A percentile compares a stretch with the other conserved stretches of the same genome.
Conservation (phyloP, 169 alveolate genomes). For the Besnoitia besnoiti region DNA sequence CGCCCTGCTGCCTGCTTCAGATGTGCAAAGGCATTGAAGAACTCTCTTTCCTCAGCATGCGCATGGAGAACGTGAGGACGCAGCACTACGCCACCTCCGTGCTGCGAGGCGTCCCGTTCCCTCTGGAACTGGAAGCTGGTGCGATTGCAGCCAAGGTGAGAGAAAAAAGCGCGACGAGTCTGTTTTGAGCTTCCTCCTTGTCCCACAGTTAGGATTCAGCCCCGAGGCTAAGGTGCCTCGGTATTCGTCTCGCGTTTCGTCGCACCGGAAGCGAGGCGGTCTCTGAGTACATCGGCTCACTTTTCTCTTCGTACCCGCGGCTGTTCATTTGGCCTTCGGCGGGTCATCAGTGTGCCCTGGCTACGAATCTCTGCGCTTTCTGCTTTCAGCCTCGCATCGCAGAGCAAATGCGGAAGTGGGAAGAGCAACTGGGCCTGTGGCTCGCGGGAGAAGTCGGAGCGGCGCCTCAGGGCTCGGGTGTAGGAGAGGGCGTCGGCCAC, state of each 20-base stretch:
- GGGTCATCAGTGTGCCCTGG: too few species aligned
- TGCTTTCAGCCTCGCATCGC: constrained; percentile 26
- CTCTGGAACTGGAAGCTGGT: neutral
- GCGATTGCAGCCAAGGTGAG: neutral
- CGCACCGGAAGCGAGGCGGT: too few species aligned
- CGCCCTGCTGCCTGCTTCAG: neutral
- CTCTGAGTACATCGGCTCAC: too few species aligned
- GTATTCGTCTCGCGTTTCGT: too few species aligned
- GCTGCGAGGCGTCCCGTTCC: neutral
- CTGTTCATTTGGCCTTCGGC: too few species aligned
- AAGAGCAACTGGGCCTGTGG: constrained; percentile 35
- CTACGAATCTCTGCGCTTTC: too few species aligned
- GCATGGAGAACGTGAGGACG: neutral
- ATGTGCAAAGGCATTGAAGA: neutral
- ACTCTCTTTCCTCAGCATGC: neutral
- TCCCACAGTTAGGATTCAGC: too few species aligned
- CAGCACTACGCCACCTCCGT: neutral
- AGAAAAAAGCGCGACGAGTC: too few species aligned
- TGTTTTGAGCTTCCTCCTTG: too few species aligned
- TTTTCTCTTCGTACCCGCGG: too few species aligned
- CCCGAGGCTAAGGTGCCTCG: too few species aligned
- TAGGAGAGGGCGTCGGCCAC: neutral
- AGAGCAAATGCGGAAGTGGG: constrained; percentile 4
- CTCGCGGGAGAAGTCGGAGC: constrained; percentile 34
- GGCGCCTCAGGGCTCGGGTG: neutral